Conservation (phyloP, 768 basidiomycete genomes). For the Mycena leptocephala region DNA sequence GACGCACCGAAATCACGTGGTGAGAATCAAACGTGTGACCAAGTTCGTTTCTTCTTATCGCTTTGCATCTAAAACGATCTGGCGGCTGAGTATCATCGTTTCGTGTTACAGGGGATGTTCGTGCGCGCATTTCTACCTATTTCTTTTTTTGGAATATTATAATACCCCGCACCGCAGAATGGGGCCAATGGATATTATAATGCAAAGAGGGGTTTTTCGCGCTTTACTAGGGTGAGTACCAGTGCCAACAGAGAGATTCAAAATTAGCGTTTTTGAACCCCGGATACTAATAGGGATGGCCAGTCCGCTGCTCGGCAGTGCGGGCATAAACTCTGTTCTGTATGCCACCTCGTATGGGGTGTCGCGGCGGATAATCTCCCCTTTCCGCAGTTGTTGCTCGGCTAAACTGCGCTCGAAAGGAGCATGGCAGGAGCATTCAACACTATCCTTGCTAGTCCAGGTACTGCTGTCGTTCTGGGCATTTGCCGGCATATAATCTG, state of each 20-base stretch:
- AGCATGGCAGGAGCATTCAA: constrained; percentile 95
- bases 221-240: constrained; percentile 94
- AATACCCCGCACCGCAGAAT: constrained; percentile 70
- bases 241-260: too few relatives aligned
- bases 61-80: background rate
- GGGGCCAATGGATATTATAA: constrained; percentile 94
- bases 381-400: constrained; percentile 87
- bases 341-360: constrained; percentile 92
- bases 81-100: background rate
- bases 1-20: too few relatives aligned
- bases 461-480: too few relatives aligned
- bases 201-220: constrained; percentile 95
- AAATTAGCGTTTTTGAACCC: background rate
- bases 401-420: constrained; percentile 90
- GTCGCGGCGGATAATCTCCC: constrained; percentile 91
- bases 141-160: background rate
- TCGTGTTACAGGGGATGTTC: constrained; percentile 84
- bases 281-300: constrained; percentile 78
- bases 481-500: background rate
- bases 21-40: too few relatives aligned
- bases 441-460: constrained; percentile 93
- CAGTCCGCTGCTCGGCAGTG: constrained; percentile 92
- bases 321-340: constrained; percentile 95
- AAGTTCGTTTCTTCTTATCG: constrained; percentile 62
- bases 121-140: constrained; percentile 65